phyloP scores from a whole-genome alignment of 1,284 basidiomycete species.

The Vanrija sp. region DNA sequence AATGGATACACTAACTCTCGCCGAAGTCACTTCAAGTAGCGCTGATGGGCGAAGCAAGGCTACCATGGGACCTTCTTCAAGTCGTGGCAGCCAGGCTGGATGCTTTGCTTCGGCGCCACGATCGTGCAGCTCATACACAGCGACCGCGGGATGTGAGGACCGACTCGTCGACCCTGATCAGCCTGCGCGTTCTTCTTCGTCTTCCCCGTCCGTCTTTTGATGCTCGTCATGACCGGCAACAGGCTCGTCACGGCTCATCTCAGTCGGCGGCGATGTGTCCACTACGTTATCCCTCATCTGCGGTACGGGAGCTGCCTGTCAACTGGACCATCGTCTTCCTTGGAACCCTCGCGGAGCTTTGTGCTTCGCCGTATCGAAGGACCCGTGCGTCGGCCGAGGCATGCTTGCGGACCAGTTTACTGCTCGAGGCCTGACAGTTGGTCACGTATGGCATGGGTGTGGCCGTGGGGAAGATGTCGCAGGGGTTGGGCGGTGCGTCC shows the following conservation, averaged over 20 bases:
- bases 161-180: constrained; percentile 19
- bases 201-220: constrained; percentile 29
- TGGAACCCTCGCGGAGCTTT: constrained; percentile 43
- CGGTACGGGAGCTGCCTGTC: constrained; percentile 22
- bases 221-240: constrained; percentile 27
- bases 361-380: constrained; percentile 38
- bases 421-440: constrained; percentile 23
- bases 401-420: constrained; percentile 9
- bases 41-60: constrained; percentile 10
- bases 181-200: constrained; percentile 24
- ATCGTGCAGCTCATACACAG: constrained; percentile 22
- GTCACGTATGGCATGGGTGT: constrained; percentile 18
- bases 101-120: constrained; percentile 28
- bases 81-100: constrained; percentile 30
- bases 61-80: constrained; percentile 27
- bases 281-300: constrained; percentile 24
- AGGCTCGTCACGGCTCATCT: constrained; percentile 28
- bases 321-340: constrained; percentile 46
- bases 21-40: constrained; percentile 17
- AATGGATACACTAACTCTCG: constrained; percentile 7
- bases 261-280: constrained; percentile 23
- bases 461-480: constrained; percentile 21
- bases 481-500: constrained; percentile 32
- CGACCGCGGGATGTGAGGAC: constrained; percentile 17
- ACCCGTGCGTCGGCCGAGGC: background rate